Evolutionary conservation across 169 alveolate genomes (phyloP).

Genomic region (Blepharisma undulans): DNA sequence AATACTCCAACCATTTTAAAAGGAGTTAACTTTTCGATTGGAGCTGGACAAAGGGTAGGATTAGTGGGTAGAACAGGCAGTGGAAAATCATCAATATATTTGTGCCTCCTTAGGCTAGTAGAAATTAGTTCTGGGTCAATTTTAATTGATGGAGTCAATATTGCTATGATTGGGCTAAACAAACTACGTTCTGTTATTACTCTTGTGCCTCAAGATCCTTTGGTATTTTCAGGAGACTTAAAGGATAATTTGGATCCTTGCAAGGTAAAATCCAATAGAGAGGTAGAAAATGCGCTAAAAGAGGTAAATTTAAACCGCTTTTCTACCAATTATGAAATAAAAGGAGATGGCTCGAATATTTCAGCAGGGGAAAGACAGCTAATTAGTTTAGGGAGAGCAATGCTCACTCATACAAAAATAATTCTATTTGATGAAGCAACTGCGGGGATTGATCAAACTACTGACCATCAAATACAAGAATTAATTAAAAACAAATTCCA

Average conservation of each 20-base stretch:
- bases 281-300: constrained; percentile 71
- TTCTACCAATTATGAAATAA: background rate
- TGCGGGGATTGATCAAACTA: constrained; percentile 83
- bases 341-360: constrained; percentile 32
- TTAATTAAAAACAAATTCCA: constrained; percentile 65
- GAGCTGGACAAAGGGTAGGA: constrained; percentile 82
- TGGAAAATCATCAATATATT: constrained; percentile 76
- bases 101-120: constrained; percentile 65
- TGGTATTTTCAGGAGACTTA: constrained; percentile 85
- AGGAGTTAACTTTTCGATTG: constrained; percentile 59
- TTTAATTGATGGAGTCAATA: constrained; percentile 64
- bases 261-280: constrained; percentile 66
- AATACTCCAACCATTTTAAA: constrained; percentile 71
- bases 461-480: constrained; percentile 45
- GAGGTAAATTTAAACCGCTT: constrained; percentile 54
- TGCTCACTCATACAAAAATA: constrained; percentile 29
- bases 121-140: constrained; percentile 60
- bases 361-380: constrained; percentile 49
- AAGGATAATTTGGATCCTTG: constrained; percentile 92
- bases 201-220: constrained; percentile 74
- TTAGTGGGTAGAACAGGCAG: constrained; percentile 89
- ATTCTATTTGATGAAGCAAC: constrained; percentile 47
- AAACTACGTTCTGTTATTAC: constrained; percentile 66
- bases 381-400: constrained; percentile 58
- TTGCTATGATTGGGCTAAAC: constrained; percentile 54